These are phyloP conservation scores for Coemansia sp. DNA, from an alignment of 192 early-diverging fungal species.

Conservation along the genomic window DNA sequence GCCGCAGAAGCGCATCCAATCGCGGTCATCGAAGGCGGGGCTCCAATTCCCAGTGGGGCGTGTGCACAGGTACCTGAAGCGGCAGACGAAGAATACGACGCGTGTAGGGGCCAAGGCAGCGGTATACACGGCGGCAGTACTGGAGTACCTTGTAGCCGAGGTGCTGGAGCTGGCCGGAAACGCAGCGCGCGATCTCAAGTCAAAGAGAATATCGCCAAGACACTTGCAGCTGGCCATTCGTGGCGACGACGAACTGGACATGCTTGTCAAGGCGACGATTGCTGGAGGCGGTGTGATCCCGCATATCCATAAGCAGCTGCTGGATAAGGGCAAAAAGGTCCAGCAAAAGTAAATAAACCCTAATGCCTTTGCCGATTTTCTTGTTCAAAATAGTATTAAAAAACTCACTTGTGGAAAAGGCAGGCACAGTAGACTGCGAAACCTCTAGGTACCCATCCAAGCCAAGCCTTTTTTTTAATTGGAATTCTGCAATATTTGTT, in stretches of 20 bases:
- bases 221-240: slow-evolving; percentile 91
- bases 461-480: no score
- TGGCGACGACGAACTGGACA: slow-evolving; percentile 90
- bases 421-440: no score
- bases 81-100: slow-evolving; percentile 74
- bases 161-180: slow-evolving; percentile 92
- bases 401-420: no score
- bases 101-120: slow-evolving; percentile 90
- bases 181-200: slow-evolving; percentile 87
- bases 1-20: slow-evolving; percentile 52
- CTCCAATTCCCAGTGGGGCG: slow-evolving; percentile 91
- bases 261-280: slow-evolving; percentile 87
- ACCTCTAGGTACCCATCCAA: no score
- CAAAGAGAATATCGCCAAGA: slow-evolving; percentile 87
- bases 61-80: slow-evolving; percentile 91
- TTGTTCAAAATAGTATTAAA: neutral
- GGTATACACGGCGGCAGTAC: slow-evolving; percentile 88
- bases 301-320: slow-evolving; percentile 57
- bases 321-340: slow-evolving; percentile 56
- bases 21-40: slow-evolving; percentile 55
- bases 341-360: slow-evolving; percentile 1
- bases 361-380: neutral
- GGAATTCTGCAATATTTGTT: no score
- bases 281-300: slow-evolving; percentile 86
- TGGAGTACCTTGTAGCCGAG: slow-evolving; percentile 93